Base-by-base conservation (phyloP, 768 basidiomycete species). In the Cubamyces lactineus region DNA sequence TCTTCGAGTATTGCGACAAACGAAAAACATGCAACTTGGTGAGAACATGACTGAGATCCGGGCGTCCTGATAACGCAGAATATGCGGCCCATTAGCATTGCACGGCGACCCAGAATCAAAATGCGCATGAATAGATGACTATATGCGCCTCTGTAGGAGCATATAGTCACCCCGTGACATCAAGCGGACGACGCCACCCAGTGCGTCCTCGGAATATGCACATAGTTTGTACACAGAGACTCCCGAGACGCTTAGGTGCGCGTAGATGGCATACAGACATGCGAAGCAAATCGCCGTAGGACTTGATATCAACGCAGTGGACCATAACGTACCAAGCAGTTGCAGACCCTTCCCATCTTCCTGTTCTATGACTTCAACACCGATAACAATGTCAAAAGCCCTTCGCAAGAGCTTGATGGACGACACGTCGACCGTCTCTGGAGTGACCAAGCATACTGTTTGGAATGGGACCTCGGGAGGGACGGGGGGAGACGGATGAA, bases 21-120 rank as follows among this genome's bases (percentile, higher is more conserved):
- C 97, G 94, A 73, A 98, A 98, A 66, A 92, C 83, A 76, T 99
- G 97, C 59, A 99, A 79, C 76, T 99, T 99, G 61, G 97, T 98
- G 76, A 98, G 86, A 76, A 96, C 94, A 63, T 91, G 87, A 72
- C 87, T 84, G 61, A 99, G 87, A 79, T 99, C 96, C 26, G 87
- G 92, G 61, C 97, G 95, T 70, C 97, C 96, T 98, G 74, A 46
- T 12, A 16, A 13, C 13, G 40, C 15, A 24, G 3, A 12, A 24
- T 28, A 19, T 8, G 40, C 9, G 46, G 19, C 15, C 13, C 7
- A 17, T 58, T n/a, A 66, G 61, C 39, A 55, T 19, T 15, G 12
- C 13, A 30, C 12, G 8, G 39, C 21, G 7, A 38, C 7, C 46
- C 28, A 2, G 8, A 2, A n/a, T 3, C 23, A 0, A 40, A 46